These are phyloP conservation scores for Sordariomycetes sp. DNA, from an alignment of 2,329 filamentous ascomycete genomes.

Conservation along the genomic window DNA sequence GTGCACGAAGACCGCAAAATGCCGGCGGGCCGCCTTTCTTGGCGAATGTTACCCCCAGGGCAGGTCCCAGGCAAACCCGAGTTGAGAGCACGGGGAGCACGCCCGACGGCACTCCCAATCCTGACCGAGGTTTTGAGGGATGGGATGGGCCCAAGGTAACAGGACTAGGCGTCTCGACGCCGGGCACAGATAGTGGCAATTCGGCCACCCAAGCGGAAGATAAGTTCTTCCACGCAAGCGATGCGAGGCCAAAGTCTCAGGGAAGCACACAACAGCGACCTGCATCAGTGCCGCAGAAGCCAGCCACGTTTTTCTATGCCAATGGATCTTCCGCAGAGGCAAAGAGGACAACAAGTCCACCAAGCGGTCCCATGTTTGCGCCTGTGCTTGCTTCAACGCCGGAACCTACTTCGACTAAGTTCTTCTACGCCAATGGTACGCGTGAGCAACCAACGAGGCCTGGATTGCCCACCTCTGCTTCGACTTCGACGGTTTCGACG, in stretches of 20 bases:
- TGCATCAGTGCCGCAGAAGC: conserved; percentile 33
- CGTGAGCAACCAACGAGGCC: conserved; percentile 34
- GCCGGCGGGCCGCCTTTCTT: conserved; percentile 2
- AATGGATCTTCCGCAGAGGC: conserved; percentile 34
- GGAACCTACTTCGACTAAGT: conserved; percentile 46
- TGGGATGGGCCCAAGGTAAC: conserved; percentile 28
- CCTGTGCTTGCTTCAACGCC: conserved; percentile 23
- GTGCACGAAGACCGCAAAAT: conserved; percentile 12
- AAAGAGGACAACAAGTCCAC: conserved; percentile 22
- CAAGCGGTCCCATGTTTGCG: conserved; percentile 17
- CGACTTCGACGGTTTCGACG: conserved; percentile 36
- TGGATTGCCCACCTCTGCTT: conserved; percentile 23
- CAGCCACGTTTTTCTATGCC: conserved; percentile 46
- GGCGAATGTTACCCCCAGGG: neutral
- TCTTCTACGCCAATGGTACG: conserved; percentile 66
- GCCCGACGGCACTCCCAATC: conserved; percentile 50
- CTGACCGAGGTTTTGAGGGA: conserved; percentile 28
- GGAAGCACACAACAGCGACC: conserved; percentile 25
- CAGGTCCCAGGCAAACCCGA: conserved; percentile 38
- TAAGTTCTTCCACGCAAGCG: conserved; percentile 91
- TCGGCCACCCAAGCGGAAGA: conserved; percentile 13
- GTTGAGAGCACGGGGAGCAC: conserved; percentile 61
- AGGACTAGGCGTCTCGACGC: conserved; percentile 22
- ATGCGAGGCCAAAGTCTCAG: conserved; percentile 44
- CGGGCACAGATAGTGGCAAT: conserved; percentile 18